phyloP scores from a whole-genome alignment of 2,329 filamentous ascomycete species.

The Diaporthe sp. region DNA sequence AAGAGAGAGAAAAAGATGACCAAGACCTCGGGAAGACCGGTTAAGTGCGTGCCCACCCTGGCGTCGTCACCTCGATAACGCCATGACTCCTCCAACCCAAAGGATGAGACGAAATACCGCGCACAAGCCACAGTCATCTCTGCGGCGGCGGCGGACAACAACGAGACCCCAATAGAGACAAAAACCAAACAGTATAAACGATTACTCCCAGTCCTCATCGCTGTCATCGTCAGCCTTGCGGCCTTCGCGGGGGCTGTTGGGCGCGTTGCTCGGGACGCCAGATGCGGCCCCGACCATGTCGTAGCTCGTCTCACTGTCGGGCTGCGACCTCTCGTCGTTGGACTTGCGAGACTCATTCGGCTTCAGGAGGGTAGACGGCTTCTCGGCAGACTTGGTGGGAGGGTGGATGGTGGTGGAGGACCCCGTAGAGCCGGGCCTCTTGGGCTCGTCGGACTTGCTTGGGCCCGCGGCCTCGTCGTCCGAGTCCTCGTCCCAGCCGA shows the following conservation, averaged over 20 bases:
- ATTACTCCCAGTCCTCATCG: conserved; percentile 83
- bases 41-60: conserved; percentile 7
- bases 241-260: conserved; percentile 73
- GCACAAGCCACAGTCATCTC: not conserved
- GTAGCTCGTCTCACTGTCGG: conserved; percentile 96
- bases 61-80: conserved; percentile 29
- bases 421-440: conserved; percentile 63
- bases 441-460: conserved; percentile 44
- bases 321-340: conserved; percentile 89
- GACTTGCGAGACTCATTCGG: conserved; percentile 78
- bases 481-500: conserved; percentile 75
- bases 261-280: conserved; percentile 82
- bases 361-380: conserved; percentile 65
- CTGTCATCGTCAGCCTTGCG: conserved; percentile 71
- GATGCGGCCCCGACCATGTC: conserved; percentile 88
- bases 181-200: not conserved
- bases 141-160: not conserved
- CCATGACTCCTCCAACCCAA: conserved; percentile 22
- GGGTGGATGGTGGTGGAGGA: conserved; percentile 75
- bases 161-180: not conserved
- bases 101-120: not conserved
- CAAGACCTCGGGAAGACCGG: conserved; percentile 2
- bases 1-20: conserved; percentile 9
- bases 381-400: conserved; percentile 46
- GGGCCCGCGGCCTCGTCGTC: conserved; percentile 54